Base-by-base conservation (phyloP, 1,284 basidiomycete species). In the Coniophora puteana region DNA sequence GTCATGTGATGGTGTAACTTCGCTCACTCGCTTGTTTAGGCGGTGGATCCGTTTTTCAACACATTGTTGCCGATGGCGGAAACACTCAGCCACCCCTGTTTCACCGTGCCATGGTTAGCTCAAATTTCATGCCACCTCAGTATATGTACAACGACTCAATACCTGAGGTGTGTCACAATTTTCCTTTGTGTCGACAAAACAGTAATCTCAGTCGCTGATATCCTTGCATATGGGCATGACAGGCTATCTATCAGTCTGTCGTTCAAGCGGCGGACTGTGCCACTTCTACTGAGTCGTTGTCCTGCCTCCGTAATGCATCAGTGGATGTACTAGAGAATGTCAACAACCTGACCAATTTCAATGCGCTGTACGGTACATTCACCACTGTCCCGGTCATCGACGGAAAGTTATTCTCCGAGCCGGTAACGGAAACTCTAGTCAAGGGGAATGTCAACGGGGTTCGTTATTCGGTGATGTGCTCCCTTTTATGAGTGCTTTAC, bases 101-200 rank as follows among this genome's bases (percentile, higher is more conserved):
- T 53, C 51, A 58, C 36, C 63, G 47, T 12, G 71, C 66, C 1
- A 72, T 72, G 7, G 62, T 65, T 3, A 71, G 67, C 44, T 72
- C 70, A 1, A 52, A 58, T 0, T 72, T 63, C 48, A 45, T 71
- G 5, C 69, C 69, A 5, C 63, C 70, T 0, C 68, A 74, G 38
- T 74, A 72, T 41, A 23, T 43, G 1, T 72, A 61, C 48, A 59
- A 71, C 44, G 64, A 67, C 31, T 49, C 43, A 7, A 61, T 73
- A 36, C 63, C 68, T 1, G 63, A 72, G 58, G 71, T 69, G 33
- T 13, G 49, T 4, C 2, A 22, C 32, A n/a, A n/a, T 23, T 34
- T 49, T 31, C 31, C 26, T 20, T 17, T 37, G 33, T 20, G 11
- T 13, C 20, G 20, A 24, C 17, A 3, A n/a, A 16, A 22, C 1